Evolutionary conservation across 257 asterid species (phyloP), one percentile per base, ranked within the genome.

Genomic region (Linderniella brevidens): DNA sequence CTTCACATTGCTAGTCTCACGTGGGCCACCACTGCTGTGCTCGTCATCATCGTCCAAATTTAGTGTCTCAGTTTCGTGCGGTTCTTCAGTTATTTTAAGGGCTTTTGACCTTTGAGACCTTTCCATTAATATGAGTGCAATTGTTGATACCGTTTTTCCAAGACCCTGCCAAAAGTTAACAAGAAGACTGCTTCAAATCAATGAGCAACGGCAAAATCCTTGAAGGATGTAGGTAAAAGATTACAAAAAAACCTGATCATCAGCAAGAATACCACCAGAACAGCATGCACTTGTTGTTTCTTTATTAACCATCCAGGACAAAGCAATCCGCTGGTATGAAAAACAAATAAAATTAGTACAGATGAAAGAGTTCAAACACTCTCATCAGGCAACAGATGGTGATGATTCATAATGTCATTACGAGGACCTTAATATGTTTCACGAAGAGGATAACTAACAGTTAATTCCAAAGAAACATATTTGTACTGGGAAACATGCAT

Each of bases 211-310:
- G 14, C 35, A 13, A 41, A 37, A 47, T 50, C 14, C 44, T 35
- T 53, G 40, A 52, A 59, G 51, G 48, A 19, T 56, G 35, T 37
- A 54, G 40, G 39, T 52, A 18, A 36, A 49, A 56, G 15, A 13
- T 37, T 13, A 29, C n/a, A 59, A 32, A 32, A 53, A 49, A 57
- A 90, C 99, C 96, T 90, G 99, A 70, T 90, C 99, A 55, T 90
- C 99, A n/a, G 99, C 99, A 56, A 90, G 99, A 72, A 90, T 79
- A 50, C 99, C 99, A 42, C 99, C 99, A 63, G 92, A 75, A 69
- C 99, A 90, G 58, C 78, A 77, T 16, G 80, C 73, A 68, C 75
- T 71, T 32, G 62, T 76, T 6, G 79, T 90, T 77, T 90, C 99
- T 68, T 81, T 85, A 72, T 77, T 77, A 51, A 77, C 83, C 99